phyloP scores from a whole-genome alignment of 169 alveolate genomes.

The Plasmodium yoelii region DNA sequence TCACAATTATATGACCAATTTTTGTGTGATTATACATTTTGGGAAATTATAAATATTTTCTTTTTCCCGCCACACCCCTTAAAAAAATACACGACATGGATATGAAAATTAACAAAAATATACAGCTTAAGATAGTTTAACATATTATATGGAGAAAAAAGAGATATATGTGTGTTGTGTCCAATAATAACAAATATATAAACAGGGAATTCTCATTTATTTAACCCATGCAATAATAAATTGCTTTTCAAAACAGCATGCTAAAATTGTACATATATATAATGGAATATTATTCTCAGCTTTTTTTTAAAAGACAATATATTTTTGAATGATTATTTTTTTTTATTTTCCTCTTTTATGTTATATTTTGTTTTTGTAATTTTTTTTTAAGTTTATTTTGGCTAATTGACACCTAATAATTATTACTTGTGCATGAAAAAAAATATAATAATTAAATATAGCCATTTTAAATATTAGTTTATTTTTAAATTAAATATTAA shows the following conservation, averaged over 20 bases:
- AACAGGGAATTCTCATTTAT: no score
- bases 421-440: slow-evolving; percentile 44
- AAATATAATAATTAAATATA: slow-evolving; percentile 11
- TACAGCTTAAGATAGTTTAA: no score
- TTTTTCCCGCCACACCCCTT: background rate
- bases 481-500: slow-evolving; percentile 14
- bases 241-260: no score
- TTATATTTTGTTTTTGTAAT: slow-evolving; percentile 7
- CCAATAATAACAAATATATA: no score
- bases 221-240: no score
- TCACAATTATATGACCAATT: background rate
- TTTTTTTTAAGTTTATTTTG: slow-evolving; percentile 44
- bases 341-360: slow-evolving; percentile 10
- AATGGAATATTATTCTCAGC: slow-evolving; percentile 6
- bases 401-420: slow-evolving; percentile 37
- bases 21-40: background rate
- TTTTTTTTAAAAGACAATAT: slow-evolving; percentile 19
- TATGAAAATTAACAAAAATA: no score
- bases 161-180: no score
- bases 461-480: slow-evolving; percentile 1
- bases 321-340: background rate
- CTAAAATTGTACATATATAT: background rate
- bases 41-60: background rate
- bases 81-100: no score
- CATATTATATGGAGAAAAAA: no score